Evolutionary conservation across 768 basidiomycete genomes (phyloP), one percentile per base, ranked within the genome.

Genomic region (Amanita exitialis): DNA sequence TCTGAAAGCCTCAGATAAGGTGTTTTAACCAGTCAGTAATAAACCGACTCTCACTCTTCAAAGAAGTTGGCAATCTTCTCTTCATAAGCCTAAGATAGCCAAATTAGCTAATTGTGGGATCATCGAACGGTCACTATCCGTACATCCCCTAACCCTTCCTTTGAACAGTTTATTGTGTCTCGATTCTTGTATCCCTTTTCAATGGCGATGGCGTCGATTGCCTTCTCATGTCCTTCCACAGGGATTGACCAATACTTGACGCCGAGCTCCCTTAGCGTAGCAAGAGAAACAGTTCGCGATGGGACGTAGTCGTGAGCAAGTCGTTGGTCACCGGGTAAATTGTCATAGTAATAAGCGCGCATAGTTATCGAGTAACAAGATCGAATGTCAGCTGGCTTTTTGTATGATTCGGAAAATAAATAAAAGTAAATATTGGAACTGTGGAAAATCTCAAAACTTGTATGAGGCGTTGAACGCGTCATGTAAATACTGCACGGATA

Each of bases 171-270:
- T 59, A 93, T 84, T 49, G 71, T 71, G 54, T 95, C 92, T 47
- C 86, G 71, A 64, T 91, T 92, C 69, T 86, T 90, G 73, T 94
- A 94, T 13, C 74, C 79, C 18, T 82, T 66, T 64, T 86, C 75
- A 46, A 69, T 66, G 1, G 90, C 86, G 51, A 93, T 66, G 12
- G 57, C 70, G 56, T 92, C 73, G 59, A 87, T 61, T 62, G 76
- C 68, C 13, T 65, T 56, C 60, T 82, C 73, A 53, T 84, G 74
- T 0, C 73, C 72, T 2, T 81, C 77, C 18, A 86, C 69, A 0
- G 86, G 83, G 55, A 90, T 78, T 25, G 67, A 64, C 80, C 81
- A 84, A 60, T 79, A 73, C 51, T 77, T 74, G 46, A 95, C 79
- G 1, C 83, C 83, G 52, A 92, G 66, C 23, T 64, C 55, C 1